These are phyloP conservation scores for Nyssa sinensis DNA, from an alignment of 148 eudicot species.

Conservation along the genomic window DNA sequence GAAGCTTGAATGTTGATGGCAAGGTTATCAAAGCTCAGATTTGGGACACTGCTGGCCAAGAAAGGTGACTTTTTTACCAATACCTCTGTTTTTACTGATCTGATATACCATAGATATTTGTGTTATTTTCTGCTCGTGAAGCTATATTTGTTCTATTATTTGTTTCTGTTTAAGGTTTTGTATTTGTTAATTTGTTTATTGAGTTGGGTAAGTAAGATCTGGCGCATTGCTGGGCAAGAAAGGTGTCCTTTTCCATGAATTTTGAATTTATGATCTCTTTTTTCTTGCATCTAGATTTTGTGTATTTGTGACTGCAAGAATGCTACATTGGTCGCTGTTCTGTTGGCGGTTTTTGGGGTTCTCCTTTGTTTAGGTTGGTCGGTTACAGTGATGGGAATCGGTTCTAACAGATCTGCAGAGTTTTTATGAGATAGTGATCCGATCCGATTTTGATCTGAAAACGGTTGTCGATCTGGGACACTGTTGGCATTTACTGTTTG, in stretches of 20 bases:
- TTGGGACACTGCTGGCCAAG: constrained; percentile 53
- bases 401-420: not conserved
- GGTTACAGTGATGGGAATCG: not conserved
- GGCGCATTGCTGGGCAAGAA: too few species aligned
- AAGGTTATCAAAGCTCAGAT: constrained; percentile 46
- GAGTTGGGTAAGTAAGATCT: too few species aligned
- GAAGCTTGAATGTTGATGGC: constrained; percentile 40
- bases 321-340: constrained; percentile 1
- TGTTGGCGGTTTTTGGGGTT: not conserved
- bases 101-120: not conserved
- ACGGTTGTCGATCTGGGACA: not conserved
- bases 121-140: not conserved
- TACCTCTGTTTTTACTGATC: not conserved
- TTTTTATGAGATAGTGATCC: constrained; percentile 14
- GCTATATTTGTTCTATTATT: not conserved
- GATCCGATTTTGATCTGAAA: not conserved
- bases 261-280: not conserved
- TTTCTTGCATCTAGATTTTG: not conserved
- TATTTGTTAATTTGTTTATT: not conserved
- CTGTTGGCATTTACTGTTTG: not conserved
- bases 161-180: not conserved
- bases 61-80: constrained; percentile 24
- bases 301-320: constrained; percentile 11
- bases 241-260: too few species aligned
- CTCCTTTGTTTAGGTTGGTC: not conserved